Base-by-base conservation (phyloP, 345 rosid species). In the Gossypium arboreum region DNA sequence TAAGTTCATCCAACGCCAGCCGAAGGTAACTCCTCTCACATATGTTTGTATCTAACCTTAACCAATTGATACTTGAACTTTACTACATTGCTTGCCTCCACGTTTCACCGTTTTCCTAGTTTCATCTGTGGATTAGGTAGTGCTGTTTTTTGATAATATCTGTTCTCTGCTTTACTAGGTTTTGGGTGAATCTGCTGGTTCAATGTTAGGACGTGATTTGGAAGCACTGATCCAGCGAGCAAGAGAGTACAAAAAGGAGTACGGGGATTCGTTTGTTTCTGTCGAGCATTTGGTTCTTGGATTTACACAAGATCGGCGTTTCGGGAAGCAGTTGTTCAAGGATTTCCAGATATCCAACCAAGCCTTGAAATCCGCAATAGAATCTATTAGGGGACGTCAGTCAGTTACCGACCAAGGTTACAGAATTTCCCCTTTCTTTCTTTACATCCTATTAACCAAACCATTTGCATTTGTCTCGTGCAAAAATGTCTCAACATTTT, bases 231-330 rank as follows among this genome's bases (percentile, higher is more conserved):
- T 96, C 25, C 90, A 88, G 79, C 88, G 91, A 72, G 97, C 98
- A 15, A 86, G 95, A 69, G 92, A 90, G 66, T 87, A 55, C 83
- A 96, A 96, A 90, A 96, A 88, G 83, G 97, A 93, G 24, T 90
- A 88, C 18, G 91, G 92, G 8, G 99, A 96, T 87, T 90, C 98
- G 17, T 93, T 88, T 83, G 87, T 93, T 67, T 93, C 99, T 10
- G 97, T 93, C 54, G 99, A 96, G 83, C 99, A 96, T 83, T 82
- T 96, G 85, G 94, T 96, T 87, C 98, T 96, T 79, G 97, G 77
- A 27, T 96, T 89, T 55, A 72, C 84, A 63, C 84, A 89, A 24
- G 99, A 96, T 84, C 87, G 84, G 75, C 86, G 99, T 54, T 96
- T 93, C 79, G 99, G 99, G 72, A 90, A 85, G 86, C 97, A 92